Evolutionary conservation across 495 filamentous ascomycete species (phyloP).

Genomic region (Parathielavia hyrcaniae): DNA sequence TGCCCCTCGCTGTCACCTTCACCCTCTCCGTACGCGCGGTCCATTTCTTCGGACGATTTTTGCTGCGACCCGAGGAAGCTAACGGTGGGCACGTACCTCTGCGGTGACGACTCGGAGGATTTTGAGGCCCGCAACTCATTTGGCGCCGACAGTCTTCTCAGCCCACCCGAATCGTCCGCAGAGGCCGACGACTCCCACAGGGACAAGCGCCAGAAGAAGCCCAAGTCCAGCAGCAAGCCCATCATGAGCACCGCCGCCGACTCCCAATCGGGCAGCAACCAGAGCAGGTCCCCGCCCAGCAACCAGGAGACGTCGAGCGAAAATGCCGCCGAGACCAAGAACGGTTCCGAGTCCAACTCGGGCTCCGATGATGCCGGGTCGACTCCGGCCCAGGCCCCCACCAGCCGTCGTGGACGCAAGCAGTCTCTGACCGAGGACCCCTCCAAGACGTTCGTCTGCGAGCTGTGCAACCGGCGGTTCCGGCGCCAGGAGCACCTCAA

Average conservation of each 20-base stretch:
- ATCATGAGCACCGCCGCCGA: constrained; percentile 44
- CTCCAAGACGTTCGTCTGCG: constrained; percentile 96
- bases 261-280: constrained; percentile 34
- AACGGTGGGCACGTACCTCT: constrained; percentile 69
- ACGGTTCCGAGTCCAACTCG: constrained; percentile 27
- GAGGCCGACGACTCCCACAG: constrained; percentile 45
- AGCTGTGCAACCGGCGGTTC: constrained; percentile 92
- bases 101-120: constrained; percentile 71
- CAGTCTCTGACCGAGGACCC: constrained; percentile 97
- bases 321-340: constrained; percentile 23
- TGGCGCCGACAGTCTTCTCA: constrained; percentile 45
- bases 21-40: constrained; percentile 72
- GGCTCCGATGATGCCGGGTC: constrained; percentile 27
- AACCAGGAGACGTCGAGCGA: constrained; percentile 23
- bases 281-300: constrained; percentile 31
- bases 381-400: constrained; percentile 51
- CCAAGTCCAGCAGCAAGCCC: constrained; percentile 41
- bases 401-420: constrained; percentile 94
- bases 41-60: constrained; percentile 68
- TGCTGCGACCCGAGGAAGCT: constrained; percentile 84
- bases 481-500: constrained; percentile 98
- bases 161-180: constrained; percentile 41
- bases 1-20: constrained; percentile 83
- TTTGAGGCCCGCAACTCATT: constrained; percentile 53
- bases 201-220: constrained; percentile 63